These are phyloP conservation scores for Sodiomyces alkalinus DNA, from an alignment of 2,329 filamentous ascomycete species.

Conservation along the genomic window DNA sequence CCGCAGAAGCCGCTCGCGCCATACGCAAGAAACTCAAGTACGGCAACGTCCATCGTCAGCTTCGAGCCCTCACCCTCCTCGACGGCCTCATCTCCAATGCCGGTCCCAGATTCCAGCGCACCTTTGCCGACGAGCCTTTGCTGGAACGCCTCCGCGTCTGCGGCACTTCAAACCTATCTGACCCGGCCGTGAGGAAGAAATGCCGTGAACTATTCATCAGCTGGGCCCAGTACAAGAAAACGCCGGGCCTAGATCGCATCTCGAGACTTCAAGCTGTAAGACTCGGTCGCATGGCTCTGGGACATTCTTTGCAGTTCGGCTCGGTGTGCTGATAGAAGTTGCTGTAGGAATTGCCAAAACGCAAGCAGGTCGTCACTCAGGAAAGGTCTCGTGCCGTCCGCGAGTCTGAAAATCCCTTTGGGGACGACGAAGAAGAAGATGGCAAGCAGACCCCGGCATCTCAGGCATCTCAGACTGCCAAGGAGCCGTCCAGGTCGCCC, in stretches of 20 bases:
- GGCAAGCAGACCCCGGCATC: conserved; percentile 16
- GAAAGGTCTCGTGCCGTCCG: conserved; percentile 70
- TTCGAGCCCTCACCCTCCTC: conserved; percentile 74
- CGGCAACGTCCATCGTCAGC: conserved; percentile 81
- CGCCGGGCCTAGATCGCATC: conserved; percentile 65
- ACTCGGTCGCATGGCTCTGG: background rate
- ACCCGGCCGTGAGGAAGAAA: conserved; percentile 74
- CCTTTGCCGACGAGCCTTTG: conserved; percentile 80
- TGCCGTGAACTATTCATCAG: conserved; percentile 74
- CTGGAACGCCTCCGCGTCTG: conserved; percentile 83
- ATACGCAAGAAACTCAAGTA: conserved; percentile 98
- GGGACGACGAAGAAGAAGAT: conserved; percentile 47
- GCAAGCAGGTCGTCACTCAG: conserved; percentile 59
- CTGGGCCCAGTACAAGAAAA: conserved; percentile 78
- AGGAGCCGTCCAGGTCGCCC: conserved; percentile 11
- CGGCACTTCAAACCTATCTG: conserved; percentile 70
- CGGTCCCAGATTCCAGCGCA: conserved; percentile 69
- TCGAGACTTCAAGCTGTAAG: conserved; percentile 57
- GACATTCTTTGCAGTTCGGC: too few species aligned
- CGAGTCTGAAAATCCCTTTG: conserved; percentile 64
- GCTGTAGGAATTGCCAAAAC: conserved; percentile 47
- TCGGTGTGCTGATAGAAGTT: too few species aligned
- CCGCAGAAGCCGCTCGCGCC: conserved; percentile 77
- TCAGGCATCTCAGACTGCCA: conserved; percentile 12
- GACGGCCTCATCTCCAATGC: conserved; percentile 94